These are phyloP conservation scores for Aphanomyces cochlioides DNA, from an alignment of 352 stramenopile species.

Conservation along the genomic window DNA sequence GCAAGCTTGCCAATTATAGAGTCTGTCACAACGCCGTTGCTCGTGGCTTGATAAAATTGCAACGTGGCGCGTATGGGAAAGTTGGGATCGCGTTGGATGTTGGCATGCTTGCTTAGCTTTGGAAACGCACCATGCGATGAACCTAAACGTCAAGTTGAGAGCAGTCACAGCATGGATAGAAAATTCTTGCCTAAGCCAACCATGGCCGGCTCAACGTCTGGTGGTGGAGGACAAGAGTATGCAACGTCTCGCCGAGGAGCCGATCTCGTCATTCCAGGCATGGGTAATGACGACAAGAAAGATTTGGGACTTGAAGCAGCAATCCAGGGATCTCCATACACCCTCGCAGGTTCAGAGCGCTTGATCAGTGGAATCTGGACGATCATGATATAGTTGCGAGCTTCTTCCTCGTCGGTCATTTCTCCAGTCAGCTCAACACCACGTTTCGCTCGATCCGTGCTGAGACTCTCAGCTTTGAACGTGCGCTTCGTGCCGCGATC, in stretches of 20 bases:
- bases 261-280: too few relatives aligned
- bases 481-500: constrained; percentile 20
- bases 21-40: neutral
- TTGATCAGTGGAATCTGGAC: too few relatives aligned
- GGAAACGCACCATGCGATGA: constrained; percentile 8
- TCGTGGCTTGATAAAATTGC: neutral
- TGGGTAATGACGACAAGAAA: too few relatives aligned
- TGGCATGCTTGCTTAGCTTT: constrained; percentile 4
- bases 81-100: neutral
- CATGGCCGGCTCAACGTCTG: constrained; percentile 21
- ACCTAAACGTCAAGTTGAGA: neutral
- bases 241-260: too few relatives aligned
- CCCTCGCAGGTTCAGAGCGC: too few relatives aligned
- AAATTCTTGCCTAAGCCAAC: neutral
- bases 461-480: constrained; percentile 12
- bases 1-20: neutral
- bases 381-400: too few relatives aligned
- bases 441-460: constrained; percentile 4
- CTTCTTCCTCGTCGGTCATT: constrained; percentile 5
- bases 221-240: too few relatives aligned
- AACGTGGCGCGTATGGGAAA: neutral
- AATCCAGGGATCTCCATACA: too few relatives aligned
- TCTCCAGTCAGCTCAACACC: neutral
- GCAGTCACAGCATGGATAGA: too few relatives aligned
- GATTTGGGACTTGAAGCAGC: too few relatives aligned